Evolutionary conservation across 2,329 filamentous ascomycete genomes (phyloP), one percentile per base, ranked within the genome.

Genomic region (Mycogone perniciosa): DNA sequence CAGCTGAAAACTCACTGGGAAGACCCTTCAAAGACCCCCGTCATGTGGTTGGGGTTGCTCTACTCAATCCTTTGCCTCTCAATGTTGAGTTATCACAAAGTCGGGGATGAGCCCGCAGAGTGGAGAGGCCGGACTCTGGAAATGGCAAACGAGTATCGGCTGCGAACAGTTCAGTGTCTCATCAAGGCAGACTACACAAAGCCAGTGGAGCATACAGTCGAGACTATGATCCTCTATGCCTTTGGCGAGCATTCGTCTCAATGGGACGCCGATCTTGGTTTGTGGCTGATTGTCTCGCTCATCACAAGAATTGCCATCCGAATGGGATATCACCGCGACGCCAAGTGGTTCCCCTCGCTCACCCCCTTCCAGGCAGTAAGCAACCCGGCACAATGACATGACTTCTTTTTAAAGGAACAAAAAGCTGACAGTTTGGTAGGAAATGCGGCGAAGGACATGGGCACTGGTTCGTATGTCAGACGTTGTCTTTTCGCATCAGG

Each of bases 261-360:
- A 39, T 83, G 82, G 76, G 87, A 91, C 64, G 83, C 86, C 4
- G 87, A 91, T 60, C 70, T 85, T 30, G 81, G 84, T 4, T 69
- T 88, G 11, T 82, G 78, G 76, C 64, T 82, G 55, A 78, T 82
- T 54, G 69, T 71, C 67, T 75, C 76, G 7, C 59, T 80, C 54
- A 75, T 78, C 48, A 80, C 79, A 61, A 69, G 81, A 67, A 67
- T 81, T 65, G 73, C 80, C 60, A 69, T 86, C 67, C 76, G 84
- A 38, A 87, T 87, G 82, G 86, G 86, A 4, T 87, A 91, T 59
- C 88, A 92, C 60, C 78, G 88, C 54, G 88, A 92, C 64, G 78
- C 86, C 7, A 85, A 81, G 53, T 88, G 84, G 68, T 91, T 89
- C 63, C 76, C 84, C 2, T 80, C 77, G 10, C 77, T 93, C 43